These are phyloP conservation scores for Basipetospora chlamydospora DNA, from an alignment of 2,329 filamentous ascomycete genomes.

Conservation along the genomic window DNA sequence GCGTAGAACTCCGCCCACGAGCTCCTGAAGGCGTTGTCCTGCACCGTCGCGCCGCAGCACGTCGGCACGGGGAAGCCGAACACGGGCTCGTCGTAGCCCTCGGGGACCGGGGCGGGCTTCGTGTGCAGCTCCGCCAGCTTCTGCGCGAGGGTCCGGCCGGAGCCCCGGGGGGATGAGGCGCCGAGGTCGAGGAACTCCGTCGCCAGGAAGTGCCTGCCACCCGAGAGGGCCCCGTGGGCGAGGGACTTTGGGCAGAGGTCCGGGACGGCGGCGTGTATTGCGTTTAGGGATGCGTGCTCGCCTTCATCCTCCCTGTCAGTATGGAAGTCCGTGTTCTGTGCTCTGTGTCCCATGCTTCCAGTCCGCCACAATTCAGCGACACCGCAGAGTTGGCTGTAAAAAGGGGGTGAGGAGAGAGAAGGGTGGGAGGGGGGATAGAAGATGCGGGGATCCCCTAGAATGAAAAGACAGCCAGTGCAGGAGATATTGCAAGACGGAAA, in stretches of 20 bases:
- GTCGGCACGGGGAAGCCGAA: conserved; percentile 80
- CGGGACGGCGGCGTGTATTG: conserved; percentile 58
- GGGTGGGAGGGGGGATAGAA: no score
- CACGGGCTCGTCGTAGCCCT: conserved; percentile 41
- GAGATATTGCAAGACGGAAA: not conserved
- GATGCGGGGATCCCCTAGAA: no score
- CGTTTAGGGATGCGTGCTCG: conserved; percentile 72
- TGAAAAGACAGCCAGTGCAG: no score
- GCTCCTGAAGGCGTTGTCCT: conserved; percentile 58
- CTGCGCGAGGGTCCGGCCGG: conserved; percentile 47
- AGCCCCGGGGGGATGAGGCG: conserved; percentile 24
- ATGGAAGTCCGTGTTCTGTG: no score
- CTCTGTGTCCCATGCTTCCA: no score
- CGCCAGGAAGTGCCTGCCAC: conserved; percentile 42
- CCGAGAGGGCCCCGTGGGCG: conserved; percentile 49
- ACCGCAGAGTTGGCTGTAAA: no score
- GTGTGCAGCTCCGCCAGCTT: conserved; percentile 71
- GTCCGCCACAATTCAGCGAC: no score
- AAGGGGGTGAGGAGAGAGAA: no score
- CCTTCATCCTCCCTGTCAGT: no score
- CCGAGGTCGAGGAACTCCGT: conserved; percentile 70
- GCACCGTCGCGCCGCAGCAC: conserved; percentile 72
- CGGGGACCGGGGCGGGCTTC: conserved; percentile 52
- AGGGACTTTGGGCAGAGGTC: conserved; percentile 62
- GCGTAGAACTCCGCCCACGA: conserved; percentile 83